Conservation (phyloP, 2,329 filamentous ascomycete genomes). For the Pseudocercospora macadamiae region DNA sequence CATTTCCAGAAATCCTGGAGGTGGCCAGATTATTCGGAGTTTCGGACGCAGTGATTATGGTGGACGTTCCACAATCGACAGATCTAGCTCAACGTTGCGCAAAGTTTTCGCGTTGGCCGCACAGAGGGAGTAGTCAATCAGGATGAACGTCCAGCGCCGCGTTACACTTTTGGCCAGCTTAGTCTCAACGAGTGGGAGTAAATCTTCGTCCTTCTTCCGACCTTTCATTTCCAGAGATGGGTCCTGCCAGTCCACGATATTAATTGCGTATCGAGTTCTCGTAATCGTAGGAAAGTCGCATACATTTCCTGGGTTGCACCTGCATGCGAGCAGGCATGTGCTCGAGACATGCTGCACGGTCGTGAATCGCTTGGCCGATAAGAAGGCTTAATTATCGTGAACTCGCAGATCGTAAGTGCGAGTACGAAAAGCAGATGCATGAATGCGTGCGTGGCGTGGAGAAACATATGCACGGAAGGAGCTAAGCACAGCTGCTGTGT, state of each 20-base stretch:
- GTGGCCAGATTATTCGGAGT: constrained; percentile 34
- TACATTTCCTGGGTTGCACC: too few relatives aligned
- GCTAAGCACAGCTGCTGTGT: background rate
- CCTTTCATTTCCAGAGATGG: too few relatives aligned
- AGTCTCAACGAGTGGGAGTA: constrained; percentile 21
- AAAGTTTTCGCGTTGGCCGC: constrained; percentile 16
- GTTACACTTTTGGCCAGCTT: constrained; percentile 6
- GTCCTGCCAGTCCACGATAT: too few relatives aligned
- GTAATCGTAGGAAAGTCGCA: too few relatives aligned
- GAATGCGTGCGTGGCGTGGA: too few relatives aligned
- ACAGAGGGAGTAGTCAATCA: constrained; percentile 12
- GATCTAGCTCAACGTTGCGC: constrained; percentile 17
- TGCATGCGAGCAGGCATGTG: too few relatives aligned
- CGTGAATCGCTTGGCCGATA: too few relatives aligned
- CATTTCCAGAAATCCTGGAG: constrained; percentile 36
- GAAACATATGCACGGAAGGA: background rate
- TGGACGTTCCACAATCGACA: constrained; percentile 36
- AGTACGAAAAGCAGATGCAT: background rate
- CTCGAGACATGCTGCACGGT: too few relatives aligned
- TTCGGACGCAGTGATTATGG: constrained; percentile 40
- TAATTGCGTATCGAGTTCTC: too few relatives aligned
- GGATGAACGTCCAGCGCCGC: constrained; percentile 5
- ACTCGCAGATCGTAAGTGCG: too few relatives aligned
- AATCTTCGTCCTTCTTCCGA: too few relatives aligned
- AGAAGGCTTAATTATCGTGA: too few relatives aligned